Conservation (phyloP, 2,329 filamentous ascomycete genomes). For the Talaromyces sp. region DNA sequence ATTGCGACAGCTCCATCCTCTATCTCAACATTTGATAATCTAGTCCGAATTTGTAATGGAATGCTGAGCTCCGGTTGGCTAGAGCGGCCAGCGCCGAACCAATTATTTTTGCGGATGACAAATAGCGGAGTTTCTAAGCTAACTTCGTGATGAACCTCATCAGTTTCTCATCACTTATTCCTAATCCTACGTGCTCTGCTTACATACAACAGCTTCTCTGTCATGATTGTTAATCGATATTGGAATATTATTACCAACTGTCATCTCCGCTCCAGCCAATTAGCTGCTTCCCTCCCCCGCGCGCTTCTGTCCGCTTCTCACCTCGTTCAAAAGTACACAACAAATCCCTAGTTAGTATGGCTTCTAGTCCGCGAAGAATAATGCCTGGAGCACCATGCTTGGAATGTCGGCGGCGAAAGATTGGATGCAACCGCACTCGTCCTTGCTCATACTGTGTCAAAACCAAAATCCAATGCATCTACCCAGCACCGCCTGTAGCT, state of each 20-base stretch:
- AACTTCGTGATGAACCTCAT: neutral
- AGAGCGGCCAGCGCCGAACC: constrained; percentile 10
- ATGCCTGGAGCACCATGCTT: constrained; percentile 18
- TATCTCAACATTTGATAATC: neutral
- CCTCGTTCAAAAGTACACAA: neutral
- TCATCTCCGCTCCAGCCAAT: constrained; percentile 15
- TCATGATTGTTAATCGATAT: neutral
- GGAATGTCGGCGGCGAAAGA: constrained; percentile 25
- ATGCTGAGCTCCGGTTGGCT: neutral
- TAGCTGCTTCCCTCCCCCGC: neutral
- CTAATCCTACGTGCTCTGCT: neutral
- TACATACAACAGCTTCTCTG: neutral
- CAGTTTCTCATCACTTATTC: neutral
- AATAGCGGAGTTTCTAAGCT: neutral
- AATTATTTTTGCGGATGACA: neutral
- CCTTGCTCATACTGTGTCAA: constrained; percentile 30
- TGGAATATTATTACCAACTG: neutral
- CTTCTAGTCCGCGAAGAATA: constrained; percentile 3
- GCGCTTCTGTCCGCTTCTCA: neutral
- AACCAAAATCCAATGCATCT: constrained; percentile 31
- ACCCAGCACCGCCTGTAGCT: constrained; percentile 11
- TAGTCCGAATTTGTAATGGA: neutral
- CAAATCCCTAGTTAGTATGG: neutral
- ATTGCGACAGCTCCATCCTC: neutral
- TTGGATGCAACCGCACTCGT: constrained; percentile 21